These are phyloP conservation scores for Selaginella tamariscina DNA, from an alignment of 75 land plant species.

Conservation along the genomic window DNA sequence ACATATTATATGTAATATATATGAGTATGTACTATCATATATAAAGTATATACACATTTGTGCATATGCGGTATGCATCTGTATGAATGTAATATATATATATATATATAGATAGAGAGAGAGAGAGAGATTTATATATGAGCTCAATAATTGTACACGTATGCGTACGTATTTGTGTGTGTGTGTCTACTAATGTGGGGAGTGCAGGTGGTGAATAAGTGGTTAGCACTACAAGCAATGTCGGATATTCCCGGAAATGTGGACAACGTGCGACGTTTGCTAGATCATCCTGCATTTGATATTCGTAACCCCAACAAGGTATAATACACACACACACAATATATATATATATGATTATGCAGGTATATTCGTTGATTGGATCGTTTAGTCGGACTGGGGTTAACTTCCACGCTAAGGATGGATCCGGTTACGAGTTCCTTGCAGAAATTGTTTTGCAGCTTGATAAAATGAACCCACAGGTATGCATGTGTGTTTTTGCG, in stretches of 20 bases:
- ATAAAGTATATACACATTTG: too few species aligned
- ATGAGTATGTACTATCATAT: too few species aligned
- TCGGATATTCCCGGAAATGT: conserved; percentile 89
- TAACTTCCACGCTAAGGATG: conserved; percentile 96
- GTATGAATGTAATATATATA: too few species aligned
- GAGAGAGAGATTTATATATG: too few species aligned
- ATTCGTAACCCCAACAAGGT: conserved; percentile 92
- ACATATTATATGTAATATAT: too few species aligned
- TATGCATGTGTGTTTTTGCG: conserved; percentile 18
- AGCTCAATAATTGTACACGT: too few species aligned
- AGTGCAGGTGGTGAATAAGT: conserved; percentile 85
- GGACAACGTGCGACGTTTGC: conserved; percentile 51
- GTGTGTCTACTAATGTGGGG: too few species aligned
- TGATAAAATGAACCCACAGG: conserved; percentile 94
- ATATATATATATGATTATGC: background rate
- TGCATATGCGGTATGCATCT: too few species aligned
- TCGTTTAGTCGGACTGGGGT: conserved; percentile 76
- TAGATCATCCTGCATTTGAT: conserved; percentile 90
- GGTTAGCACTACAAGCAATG: conserved; percentile 88
- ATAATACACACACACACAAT: background rate
- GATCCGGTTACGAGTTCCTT: conserved; percentile 82
- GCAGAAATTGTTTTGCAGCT: conserved; percentile 81
- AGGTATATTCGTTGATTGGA: conserved; percentile 92
- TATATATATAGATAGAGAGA: too few species aligned
- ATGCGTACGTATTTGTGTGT: too few species aligned